Evolutionary conservation across 148 eudicot species (phyloP), one percentile per base, ranked within the genome.

Genomic region (Fagopyrum homotropicum): DNA sequence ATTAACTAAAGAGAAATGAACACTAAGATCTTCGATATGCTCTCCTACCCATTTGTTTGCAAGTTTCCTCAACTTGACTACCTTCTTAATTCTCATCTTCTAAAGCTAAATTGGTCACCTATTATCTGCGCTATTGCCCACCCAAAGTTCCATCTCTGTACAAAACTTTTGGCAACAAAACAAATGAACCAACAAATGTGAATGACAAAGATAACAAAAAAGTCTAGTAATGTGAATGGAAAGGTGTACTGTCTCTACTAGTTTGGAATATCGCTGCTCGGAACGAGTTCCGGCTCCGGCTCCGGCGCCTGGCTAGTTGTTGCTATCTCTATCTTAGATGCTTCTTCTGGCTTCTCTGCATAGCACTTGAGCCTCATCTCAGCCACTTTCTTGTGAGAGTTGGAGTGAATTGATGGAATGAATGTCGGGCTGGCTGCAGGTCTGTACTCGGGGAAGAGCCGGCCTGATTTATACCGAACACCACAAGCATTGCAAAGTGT

Each of bases 371-470:
- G 82, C 77, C 98, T 86, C 98, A 94, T 94, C 84, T 94, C 98
- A 6, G 91, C 29, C 46, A 94, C 98, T 77, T 91, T 91, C 92
- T 88, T 91, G 84, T 94, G 98, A 40, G 98, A 94, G 71, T 94
- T 94, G 45, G 98, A 94, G 83, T 94, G 98, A 83, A 94, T 7
- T 0, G 90, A 47, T 0, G 98, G 96, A 7, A 88, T 81, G 45
- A 94, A 94, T 4, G 97, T 94, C 0, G 98, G 98, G 78, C 98
- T 94, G 12, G 98, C 97, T 0, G 97, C 98, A 0, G 98, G 98
- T 64, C 98, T 85, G 78, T 94, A 94, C 81, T 94, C 98, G 0
- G 98, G 98, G 82, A 80, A 94, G 75, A 94, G 96, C 9, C 98
- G 84, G 8, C 98, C 98, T 0, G 97, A 86, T 75, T 94, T 94